Percentiles rank a stretch among this genome's conserved stretches.
Evolutionary conservation across 257 asterid species (phyloP).

Genomic region (Nicotiana sylvestris): DNA sequence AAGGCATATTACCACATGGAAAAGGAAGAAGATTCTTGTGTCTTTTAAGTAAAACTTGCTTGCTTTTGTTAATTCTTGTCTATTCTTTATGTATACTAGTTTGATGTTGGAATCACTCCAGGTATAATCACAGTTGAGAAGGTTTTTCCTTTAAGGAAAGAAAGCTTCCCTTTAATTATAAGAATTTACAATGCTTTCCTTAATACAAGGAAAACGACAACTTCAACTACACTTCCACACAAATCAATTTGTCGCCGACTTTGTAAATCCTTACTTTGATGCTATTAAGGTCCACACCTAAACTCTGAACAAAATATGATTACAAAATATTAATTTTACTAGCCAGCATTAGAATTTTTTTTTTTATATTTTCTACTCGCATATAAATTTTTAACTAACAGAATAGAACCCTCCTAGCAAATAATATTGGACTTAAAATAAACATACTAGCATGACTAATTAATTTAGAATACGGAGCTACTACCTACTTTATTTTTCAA

Average conservation of each 20-base stretch:
- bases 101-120: conserved; percentile 27
- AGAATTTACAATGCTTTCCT: not conserved
- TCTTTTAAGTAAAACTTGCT: not conserved
- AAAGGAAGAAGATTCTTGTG: conserved; percentile 21
- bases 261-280: not conserved
- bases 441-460: not conserved
- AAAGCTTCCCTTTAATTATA: not conserved
- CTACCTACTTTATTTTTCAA: not conserved
- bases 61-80: not conserved
- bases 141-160: not conserved
- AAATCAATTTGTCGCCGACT: not conserved
- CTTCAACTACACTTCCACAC: not conserved
- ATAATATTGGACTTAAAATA: not conserved
- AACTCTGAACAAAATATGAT: not conserved
- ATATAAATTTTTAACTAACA: not conserved
- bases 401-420: not conserved
- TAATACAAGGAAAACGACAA: not conserved
- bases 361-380: not conserved
- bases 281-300: not conserved
- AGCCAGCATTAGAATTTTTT: not conserved
- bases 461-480: not conserved
- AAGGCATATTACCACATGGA: not conserved
- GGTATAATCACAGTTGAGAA: conserved; percentile 26
- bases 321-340: not conserved
- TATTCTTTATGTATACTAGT: not conserved